Evolutionary conservation across 306 rosid species (phyloP).

Genomic region (Morella rubra): DNA sequence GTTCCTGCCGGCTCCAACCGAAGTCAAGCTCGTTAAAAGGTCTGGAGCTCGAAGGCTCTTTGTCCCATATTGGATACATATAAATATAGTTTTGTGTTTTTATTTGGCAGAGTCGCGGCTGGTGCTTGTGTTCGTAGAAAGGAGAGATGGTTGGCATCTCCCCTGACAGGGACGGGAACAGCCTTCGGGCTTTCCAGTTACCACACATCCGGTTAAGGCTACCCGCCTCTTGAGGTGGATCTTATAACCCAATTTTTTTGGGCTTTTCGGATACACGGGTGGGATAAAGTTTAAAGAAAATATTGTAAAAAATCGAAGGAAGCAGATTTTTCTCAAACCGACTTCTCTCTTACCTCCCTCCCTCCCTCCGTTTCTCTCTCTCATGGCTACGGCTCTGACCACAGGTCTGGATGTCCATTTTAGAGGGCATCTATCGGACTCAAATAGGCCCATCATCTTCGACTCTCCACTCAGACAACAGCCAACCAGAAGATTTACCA

Average conservation of each 20-base stretch:
- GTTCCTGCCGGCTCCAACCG: no score
- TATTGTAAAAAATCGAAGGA: background rate
- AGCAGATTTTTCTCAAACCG: background rate
- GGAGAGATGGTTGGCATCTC: constrained; percentile 36
- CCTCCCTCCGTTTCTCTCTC: background rate
- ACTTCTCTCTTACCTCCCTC: background rate
- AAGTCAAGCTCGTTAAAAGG: no score
- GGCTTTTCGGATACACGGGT: no score
- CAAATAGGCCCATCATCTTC: constrained; percentile 53
- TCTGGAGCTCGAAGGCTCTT: background rate
- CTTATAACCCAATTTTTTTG: constrained; percentile 11
- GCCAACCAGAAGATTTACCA: constrained; percentile 23
- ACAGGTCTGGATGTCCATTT: constrained; percentile 50
- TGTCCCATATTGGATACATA: constrained; percentile 21
- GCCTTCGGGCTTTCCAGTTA: constrained; percentile 11
- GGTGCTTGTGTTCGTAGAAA: background rate
- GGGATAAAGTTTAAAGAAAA: constrained; percentile 40
- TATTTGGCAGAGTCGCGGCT: rapidly evolving
- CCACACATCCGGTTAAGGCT: constrained; percentile 41
- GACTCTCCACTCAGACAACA: constrained; percentile 29
- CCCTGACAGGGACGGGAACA: constrained; percentile 23
- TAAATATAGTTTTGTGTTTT: rapidly evolving
- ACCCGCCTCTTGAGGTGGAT: constrained; percentile 15
- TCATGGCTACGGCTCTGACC: constrained; percentile 72
- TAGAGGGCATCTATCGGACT: constrained; percentile 38